Evolutionary conservation across 208 protist species (phyloP).

Genomic region (Crithidia expoeki): DNA sequence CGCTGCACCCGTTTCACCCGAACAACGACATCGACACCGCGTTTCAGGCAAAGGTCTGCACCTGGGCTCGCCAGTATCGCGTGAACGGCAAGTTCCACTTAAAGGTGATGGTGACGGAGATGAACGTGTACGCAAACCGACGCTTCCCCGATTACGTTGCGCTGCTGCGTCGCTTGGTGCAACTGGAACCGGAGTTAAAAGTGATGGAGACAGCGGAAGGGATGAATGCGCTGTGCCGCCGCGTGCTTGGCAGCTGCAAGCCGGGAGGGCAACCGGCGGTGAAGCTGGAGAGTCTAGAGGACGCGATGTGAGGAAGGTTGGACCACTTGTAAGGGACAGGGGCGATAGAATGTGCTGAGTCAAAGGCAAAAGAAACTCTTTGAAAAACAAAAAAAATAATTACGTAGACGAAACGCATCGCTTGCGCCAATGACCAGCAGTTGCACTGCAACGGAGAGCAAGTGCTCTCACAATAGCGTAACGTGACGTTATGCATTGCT

Average conservation of each 20-base stretch:
- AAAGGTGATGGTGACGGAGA: constrained; percentile 59
- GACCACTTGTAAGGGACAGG: too few species aligned
- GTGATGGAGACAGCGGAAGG: constrained; percentile 63
- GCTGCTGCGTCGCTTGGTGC: constrained; percentile 36
- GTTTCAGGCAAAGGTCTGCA: constrained; percentile 60
- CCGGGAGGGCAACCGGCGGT: background rate
- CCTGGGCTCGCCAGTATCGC: constrained; percentile 54
- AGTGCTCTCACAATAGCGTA: too few species aligned
- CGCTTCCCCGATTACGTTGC: constrained; percentile 53
- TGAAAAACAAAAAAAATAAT: too few species aligned
- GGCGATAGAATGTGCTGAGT: too few species aligned
- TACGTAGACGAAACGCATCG: too few species aligned
- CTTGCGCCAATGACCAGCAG: too few species aligned
- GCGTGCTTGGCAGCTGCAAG: constrained; percentile 15
- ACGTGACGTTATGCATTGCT: too few species aligned
- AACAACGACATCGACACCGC: constrained; percentile 35
- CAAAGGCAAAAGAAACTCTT: too few species aligned
- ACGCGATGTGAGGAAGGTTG: background rate
- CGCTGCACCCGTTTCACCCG: constrained; percentile 16
- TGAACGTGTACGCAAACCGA: constrained; percentile 66
- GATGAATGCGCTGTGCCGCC: constrained; percentile 44
- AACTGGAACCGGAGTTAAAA: constrained; percentile 45
- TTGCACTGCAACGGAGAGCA: too few species aligned
- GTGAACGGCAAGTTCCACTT: constrained; percentile 60
- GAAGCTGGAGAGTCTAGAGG: constrained; percentile 17